A percentile compares a stretch with the other conserved stretches of the same genome.
Evolutionary conservation across 2,329 filamentous ascomycete species (phyloP).

Genomic region (Coniochaeta hoffmannii): DNA sequence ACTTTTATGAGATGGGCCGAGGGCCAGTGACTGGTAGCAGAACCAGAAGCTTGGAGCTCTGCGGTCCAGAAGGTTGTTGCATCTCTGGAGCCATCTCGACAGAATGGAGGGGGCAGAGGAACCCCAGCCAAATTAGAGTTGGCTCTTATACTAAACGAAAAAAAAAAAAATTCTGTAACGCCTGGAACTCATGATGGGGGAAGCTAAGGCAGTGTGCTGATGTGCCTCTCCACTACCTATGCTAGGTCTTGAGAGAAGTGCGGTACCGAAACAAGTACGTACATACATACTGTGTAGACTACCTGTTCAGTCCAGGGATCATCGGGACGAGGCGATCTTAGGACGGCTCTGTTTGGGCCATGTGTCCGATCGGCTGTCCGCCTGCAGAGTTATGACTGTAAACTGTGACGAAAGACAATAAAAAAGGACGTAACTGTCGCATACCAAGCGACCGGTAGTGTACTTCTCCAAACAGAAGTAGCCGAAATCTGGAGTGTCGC

Average conservation of each 20-base stretch:
- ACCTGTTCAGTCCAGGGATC: neutral
- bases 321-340: neutral
- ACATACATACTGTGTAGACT: too few relatives aligned
- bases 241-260: neutral
- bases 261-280: neutral
- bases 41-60: constrained; percentile 19
- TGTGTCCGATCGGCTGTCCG: too few relatives aligned
- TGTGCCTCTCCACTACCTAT: neutral
- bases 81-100: constrained; percentile 34
- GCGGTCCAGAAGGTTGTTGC: constrained; percentile 29
- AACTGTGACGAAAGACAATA: too few relatives aligned
- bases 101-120: constrained; percentile 23
- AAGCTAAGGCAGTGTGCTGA: neutral
- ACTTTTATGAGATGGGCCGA: neutral
- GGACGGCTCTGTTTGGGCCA: neutral
- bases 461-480: too few relatives aligned
- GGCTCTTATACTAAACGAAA: constrained; percentile 23
- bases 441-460: neutral
- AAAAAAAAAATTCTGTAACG: constrained; percentile 12
- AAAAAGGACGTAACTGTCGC: too few relatives aligned
- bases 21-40: neutral
- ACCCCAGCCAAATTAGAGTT: constrained; percentile 26
- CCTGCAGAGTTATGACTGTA: too few relatives aligned
- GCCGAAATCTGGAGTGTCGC: neutral
- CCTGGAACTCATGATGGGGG: constrained; percentile 9